Evolutionary conservation across 2,329 filamentous ascomycete genomes (phyloP), one percentile per base, ranked within the genome.

Genomic region (Diaporthe amygdali): DNA sequence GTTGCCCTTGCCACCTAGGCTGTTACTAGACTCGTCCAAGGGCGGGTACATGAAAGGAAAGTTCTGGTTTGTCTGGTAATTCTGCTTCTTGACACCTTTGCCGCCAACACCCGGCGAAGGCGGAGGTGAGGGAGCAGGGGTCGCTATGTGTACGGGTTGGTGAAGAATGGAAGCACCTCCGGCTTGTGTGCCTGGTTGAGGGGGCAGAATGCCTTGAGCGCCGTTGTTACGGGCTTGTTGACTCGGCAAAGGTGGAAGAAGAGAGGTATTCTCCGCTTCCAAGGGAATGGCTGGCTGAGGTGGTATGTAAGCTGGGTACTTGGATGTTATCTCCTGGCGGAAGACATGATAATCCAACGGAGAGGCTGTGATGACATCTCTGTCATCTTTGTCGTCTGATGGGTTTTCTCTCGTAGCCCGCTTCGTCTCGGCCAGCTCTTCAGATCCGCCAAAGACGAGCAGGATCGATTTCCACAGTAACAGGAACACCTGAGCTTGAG

Each of bases 31-130:
- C 73, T 92, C 92, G 81, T 98, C 96, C 22, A 98, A 85, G 1
- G 96, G 96, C 2, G 96, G 96, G 76, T 99, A 99, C 84, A 99
- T 91, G 78, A 99, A 98, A 0, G 96, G 96, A 75, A 99, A 98
- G 79, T 98, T 96, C 77, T 99, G 96, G 78, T 99, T 99, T 0
- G 96, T 99, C 81, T 99, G 96, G 77, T 99, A 99, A 76, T 98
- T 99, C 78, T 99, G 96, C 79, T 99, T 99, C 86, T 99, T 99
- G 0, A 93, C 95, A 66, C 93, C 94, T 81, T 98, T 99, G 0
- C 95, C 95, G 32, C 95, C 95, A 41, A 92, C 92, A 12, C 86
- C 88, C 0, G 96, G 96, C 1, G 96, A 98, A 1, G 96, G 96
- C 0, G 96, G 96, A 30, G 96, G 96, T 0, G 96, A 99, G 1